phyloP scores from a whole-genome alignment of 2,329 filamentous ascomycete species.

The Coleophoma cylindrospora region DNA sequence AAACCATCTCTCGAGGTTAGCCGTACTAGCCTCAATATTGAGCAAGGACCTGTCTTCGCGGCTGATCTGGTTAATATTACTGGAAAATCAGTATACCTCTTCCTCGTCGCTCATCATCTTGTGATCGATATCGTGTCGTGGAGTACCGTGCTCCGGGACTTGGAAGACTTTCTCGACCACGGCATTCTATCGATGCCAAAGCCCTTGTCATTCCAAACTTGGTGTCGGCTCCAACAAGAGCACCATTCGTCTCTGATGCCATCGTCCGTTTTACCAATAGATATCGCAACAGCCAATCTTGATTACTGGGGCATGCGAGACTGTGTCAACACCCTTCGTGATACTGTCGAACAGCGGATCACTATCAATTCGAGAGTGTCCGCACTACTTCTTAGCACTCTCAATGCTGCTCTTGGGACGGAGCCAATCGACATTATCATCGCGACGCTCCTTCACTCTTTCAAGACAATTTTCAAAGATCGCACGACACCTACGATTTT shows the following conservation, averaged over 20 bases:
- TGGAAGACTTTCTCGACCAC: slow-evolving; percentile 22
- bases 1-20: slow-evolving; percentile 13
- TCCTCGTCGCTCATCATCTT: slow-evolving; percentile 18
- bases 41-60: slow-evolving; percentile 12
- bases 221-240: slow-evolving; percentile 27
- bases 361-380: slow-evolving; percentile 33
- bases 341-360: slow-evolving; percentile 26
- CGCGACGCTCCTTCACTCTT: slow-evolving; percentile 28
- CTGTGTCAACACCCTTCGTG: slow-evolving; percentile 26
- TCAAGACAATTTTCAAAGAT: slow-evolving; percentile 29
- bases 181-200: background rate
- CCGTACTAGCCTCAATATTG: slow-evolving; percentile 26
- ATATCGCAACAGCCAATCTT: slow-evolving; percentile 22
- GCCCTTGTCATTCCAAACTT: slow-evolving; percentile 31
- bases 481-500: slow-evolving; percentile 30
- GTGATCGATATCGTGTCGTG: slow-evolving; percentile 32
- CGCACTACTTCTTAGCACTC: slow-evolving; percentile 16
- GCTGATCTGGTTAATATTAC: slow-evolving; percentile 19
- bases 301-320: slow-evolving; percentile 32
- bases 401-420: slow-evolving; percentile 27
- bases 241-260: slow-evolving; percentile 20
- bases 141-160: slow-evolving; percentile 30
- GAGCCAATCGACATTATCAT: slow-evolving; percentile 34
- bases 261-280: slow-evolving; percentile 20
- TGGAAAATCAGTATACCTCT: slow-evolving; percentile 35